A percentile compares a stretch with the other conserved stretches of the same genome.
phyloP scores from a whole-genome alignment of 805 yeast species.

The Alloascoidea hylecoeti region DNA sequence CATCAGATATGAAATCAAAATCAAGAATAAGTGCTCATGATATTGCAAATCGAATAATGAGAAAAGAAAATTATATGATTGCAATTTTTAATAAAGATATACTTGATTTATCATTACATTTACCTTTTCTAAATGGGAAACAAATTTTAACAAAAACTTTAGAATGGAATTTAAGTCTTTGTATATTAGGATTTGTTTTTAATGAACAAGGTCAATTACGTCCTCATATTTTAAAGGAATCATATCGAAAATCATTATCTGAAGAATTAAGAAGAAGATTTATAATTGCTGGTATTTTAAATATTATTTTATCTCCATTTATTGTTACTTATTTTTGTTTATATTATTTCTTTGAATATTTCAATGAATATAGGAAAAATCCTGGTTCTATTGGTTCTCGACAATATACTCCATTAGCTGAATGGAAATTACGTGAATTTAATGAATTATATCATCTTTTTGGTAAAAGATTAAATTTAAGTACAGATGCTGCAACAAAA shows the following conservation, averaged over 20 bases:
- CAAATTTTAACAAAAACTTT: conserved; percentile 62
- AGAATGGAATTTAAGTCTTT: conserved; percentile 88
- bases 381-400: conserved; percentile 75
- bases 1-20: conserved; percentile 49
- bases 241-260: conserved; percentile 50
- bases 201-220: conserved; percentile 74
- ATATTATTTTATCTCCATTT: conserved; percentile 73
- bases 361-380: conserved; percentile 81
- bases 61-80: conserved; percentile 87
- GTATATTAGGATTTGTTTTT: conserved; percentile 78
- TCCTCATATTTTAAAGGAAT: conserved; percentile 52
- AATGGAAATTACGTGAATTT: conserved; percentile 89
- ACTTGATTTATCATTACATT: conserved; percentile 47
- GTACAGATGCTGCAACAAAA: conserved; percentile 65
- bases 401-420: conserved; percentile 88
- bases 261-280: conserved; percentile 68
- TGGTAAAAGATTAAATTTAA: conserved; percentile 60
- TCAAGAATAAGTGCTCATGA: conserved; percentile 81
- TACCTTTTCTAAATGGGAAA: conserved; percentile 24
- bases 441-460: conserved; percentile 89
- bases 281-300: conserved; percentile 76
- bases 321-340: conserved; percentile 71
- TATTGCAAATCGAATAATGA: conserved; percentile 90
- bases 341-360: conserved; percentile 78
- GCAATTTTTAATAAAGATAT: conserved; percentile 75